A percentile compares a stretch with the other conserved stretches of the same genome.
phyloP scores from a whole-genome alignment of 768 basidiomycete genomes.

The Punctularia strigosozonata region DNA sequence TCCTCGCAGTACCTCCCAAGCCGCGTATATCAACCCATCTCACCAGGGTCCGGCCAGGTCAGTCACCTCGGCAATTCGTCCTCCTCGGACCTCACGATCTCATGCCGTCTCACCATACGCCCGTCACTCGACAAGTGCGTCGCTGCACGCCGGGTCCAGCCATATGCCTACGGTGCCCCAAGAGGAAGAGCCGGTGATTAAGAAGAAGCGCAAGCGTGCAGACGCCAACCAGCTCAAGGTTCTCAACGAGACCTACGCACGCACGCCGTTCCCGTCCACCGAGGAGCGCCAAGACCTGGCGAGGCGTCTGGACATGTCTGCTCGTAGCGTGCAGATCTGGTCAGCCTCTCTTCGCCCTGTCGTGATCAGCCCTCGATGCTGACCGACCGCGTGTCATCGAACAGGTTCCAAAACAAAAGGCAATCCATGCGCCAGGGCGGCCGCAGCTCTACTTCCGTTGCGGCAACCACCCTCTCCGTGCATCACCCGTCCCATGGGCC shows the following conservation, averaged over 20 bases:
- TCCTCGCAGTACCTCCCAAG: too few species aligned
- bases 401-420: slow-evolving; percentile 82
- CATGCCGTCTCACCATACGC: too few species aligned
- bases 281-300: slow-evolving; percentile 75
- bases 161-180: too few species aligned
- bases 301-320: slow-evolving; percentile 70
- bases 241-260: slow-evolving; percentile 66
- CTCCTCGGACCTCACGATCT: too few species aligned
- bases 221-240: slow-evolving; percentile 72
- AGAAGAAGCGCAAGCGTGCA: slow-evolving; percentile 83
- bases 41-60: too few species aligned
- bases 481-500: too few species aligned
- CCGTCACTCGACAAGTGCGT: too few species aligned
- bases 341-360: slow-evolving; percentile 19
- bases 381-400: slow-evolving; percentile 8
- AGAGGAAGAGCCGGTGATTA: slow-evolving; percentile 59
- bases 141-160: too few species aligned
- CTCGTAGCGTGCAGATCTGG: slow-evolving; percentile 84
- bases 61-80: too few species aligned
- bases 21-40: too few species aligned
- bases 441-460: too few species aligned
- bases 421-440: slow-evolving; percentile 75
- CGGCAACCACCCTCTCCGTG: too few species aligned
- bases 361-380: slow-evolving; percentile 2
- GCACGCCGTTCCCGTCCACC: slow-evolving; percentile 81